These are phyloP conservation scores for Quercus tomentella DNA, from an alignment of 331 rosid genomes.

Conservation along the genomic window DNA sequence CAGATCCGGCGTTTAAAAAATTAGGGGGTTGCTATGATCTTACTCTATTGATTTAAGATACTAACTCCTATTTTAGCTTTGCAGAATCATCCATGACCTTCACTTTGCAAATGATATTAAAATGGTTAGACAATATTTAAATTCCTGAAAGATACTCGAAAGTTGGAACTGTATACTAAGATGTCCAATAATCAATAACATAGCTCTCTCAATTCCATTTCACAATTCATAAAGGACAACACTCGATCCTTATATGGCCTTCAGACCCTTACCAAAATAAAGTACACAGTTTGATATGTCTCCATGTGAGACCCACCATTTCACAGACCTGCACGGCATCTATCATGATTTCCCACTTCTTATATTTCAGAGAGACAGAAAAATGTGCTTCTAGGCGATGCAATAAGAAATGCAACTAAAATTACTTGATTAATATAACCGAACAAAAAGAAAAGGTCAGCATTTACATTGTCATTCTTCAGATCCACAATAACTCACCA, in stretches of 20 bases:
- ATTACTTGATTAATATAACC: constrained; percentile 29
- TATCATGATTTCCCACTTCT: constrained; percentile 17
- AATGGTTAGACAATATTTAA: background rate
- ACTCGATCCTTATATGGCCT: background rate
- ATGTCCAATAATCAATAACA: background rate
- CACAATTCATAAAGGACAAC: background rate
- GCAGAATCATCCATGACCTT: background rate
- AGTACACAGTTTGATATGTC: constrained; percentile 12
- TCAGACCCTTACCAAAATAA: background rate
- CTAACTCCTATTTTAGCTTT: background rate
- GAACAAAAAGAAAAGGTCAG: constrained; percentile 47
- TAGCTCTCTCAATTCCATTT: background rate
- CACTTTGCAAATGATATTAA: background rate
- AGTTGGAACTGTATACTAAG: background rate
- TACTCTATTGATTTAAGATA: background rate
- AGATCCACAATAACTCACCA: constrained; percentile 59
- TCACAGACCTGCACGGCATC: constrained; percentile 31
- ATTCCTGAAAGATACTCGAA: background rate
- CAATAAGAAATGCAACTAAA: constrained; percentile 10
- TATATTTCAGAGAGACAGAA: constrained; percentile 5
- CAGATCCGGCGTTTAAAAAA: background rate
- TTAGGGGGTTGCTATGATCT: background rate
- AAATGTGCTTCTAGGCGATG: constrained; percentile 21
- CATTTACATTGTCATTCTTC: constrained; percentile 69
- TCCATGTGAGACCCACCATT: constrained; percentile 41